These are phyloP conservation scores for Viola pubescens DNA, from an alignment of 441 rosid species.

Conservation along the genomic window DNA sequence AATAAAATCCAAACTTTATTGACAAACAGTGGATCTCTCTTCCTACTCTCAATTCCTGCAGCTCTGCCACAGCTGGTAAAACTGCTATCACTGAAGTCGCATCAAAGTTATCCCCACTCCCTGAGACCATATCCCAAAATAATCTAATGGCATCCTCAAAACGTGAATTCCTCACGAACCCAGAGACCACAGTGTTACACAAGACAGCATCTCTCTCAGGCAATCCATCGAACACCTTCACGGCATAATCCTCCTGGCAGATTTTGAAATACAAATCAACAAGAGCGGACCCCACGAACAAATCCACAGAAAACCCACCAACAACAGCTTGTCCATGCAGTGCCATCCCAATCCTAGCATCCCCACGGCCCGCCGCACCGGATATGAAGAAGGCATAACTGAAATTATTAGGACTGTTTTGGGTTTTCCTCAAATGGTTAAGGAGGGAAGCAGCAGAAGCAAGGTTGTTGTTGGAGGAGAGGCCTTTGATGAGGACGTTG, in stretches of 20 bases:
- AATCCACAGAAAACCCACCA: conserved; percentile 48
- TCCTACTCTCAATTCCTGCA: conserved; percentile 52
- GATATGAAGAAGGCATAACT: conserved; percentile 49
- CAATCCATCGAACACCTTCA: conserved; percentile 55
- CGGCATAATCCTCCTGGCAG: conserved; percentile 29
- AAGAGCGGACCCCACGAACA: conserved; percentile 51
- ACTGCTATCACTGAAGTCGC: conserved; percentile 43
- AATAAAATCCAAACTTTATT: conserved; percentile 40
- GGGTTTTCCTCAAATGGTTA: conserved; percentile 32
- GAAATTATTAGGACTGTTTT: conserved; percentile 41
- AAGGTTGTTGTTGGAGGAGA: conserved; percentile 32
- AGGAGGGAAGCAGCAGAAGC: conserved; percentile 41
- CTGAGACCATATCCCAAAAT: conserved; percentile 42
- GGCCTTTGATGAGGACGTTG: conserved; percentile 58
- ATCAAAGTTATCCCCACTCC: conserved; percentile 32
- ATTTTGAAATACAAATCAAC: conserved; percentile 48
- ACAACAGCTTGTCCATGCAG: conserved; percentile 44
- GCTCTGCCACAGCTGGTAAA: conserved; percentile 66
- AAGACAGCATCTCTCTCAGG: conserved; percentile 51
- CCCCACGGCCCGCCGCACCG: conserved; percentile 34
- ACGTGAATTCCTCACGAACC: conserved; percentile 39
- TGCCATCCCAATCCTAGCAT: conserved; percentile 31
- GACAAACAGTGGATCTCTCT: conserved; percentile 53
- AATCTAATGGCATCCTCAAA: conserved; percentile 38
- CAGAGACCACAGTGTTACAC: conserved; percentile 65